Base-by-base conservation (phyloP, 2,329 filamentous ascomycete species). In the Epichloe hybrida region DNA sequence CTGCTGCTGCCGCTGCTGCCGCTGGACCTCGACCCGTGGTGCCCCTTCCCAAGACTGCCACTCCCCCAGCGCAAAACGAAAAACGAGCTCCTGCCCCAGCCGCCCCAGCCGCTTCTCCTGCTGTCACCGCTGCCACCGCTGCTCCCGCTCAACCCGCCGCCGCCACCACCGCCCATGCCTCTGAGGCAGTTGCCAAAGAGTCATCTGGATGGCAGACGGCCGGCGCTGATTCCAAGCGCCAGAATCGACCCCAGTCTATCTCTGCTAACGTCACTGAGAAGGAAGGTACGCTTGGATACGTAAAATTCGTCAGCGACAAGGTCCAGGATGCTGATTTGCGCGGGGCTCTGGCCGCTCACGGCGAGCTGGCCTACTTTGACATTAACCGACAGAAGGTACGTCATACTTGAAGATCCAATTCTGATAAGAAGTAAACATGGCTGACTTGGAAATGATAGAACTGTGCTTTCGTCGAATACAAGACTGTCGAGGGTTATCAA, bases 381-480 rank as follows among this genome's bases (percentile, higher is more conserved):
- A 79, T 91, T 60, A 89, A 86, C 69, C 82, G 86, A 54, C 71
- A 79, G 61, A 96, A 95, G 86, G 90, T 95, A 67, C 54, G 70
- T 65, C 9, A 9, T 38, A 5, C n/a, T 44, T 15, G 11, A 42
- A 4, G 4, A 21, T 13, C 17, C 5, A 21, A 17, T 13, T 34
- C 8, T 8, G 11, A 43, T 15, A 1, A 38, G 12, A 5, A 38
- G 3, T 17, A n/a, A 35, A 38, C 5, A 15, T 41, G 44, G 20
- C 50, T 51, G 36, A 51, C 45, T 3, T 34, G 15, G 31, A 48
- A 41, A 31, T 48, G 40, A 31, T 64, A 95, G 91, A 96, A 93
- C 76, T 96, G 89, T 63, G 93, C 93, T 27, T 97, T 97, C 64
- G 88, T 96, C 53, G 93, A 98, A 67, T 98, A 93, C 69, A 85